These are phyloP conservation scores for Paraphaeosphaeria minitans DNA, from an alignment of 2,329 filamentous ascomycete genomes.

Conservation along the genomic window DNA sequence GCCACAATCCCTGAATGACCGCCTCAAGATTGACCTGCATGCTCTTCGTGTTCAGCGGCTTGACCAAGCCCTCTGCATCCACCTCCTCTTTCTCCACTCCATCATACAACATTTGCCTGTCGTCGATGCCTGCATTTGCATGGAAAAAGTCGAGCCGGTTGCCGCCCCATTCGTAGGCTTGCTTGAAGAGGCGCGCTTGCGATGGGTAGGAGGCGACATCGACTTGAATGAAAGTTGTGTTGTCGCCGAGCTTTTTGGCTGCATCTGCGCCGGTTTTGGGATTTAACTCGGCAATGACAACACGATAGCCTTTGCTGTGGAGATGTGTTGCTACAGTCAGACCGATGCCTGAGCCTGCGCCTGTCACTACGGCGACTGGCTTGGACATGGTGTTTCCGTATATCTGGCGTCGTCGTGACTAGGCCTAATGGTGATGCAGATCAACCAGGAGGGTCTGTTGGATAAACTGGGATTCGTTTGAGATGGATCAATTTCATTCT, in stretches of 20 bases:
- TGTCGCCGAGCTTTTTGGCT: slow-evolving; percentile 30
- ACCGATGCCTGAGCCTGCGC: slow-evolving; percentile 53
- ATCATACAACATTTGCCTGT: slow-evolving; percentile 47
- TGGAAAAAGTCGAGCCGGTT: slow-evolving; percentile 50
- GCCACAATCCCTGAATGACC: slow-evolving; percentile 50
- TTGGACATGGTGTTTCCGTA: slow-evolving; percentile 37
- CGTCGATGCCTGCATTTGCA: slow-evolving; percentile 52
- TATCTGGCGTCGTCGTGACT: neutral
- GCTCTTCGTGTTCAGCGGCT: slow-evolving; percentile 45
- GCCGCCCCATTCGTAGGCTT: slow-evolving; percentile 50
- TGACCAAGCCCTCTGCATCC: slow-evolving; percentile 44
- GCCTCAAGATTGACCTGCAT: slow-evolving; percentile 50
- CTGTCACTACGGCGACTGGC: slow-evolving; percentile 53
- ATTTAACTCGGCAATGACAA: slow-evolving; percentile 55
- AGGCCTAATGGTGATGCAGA: neutral
- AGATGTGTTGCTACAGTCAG: slow-evolving; percentile 52
- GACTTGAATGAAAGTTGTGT: slow-evolving; percentile 44
- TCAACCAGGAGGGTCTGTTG: neutral
- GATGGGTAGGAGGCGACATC: slow-evolving; percentile 50
- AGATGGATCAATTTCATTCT: neutral
- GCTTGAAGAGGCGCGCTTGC: slow-evolving; percentile 48
- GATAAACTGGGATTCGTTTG: neutral
- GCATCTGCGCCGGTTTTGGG: slow-evolving; percentile 31
- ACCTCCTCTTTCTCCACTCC: slow-evolving; percentile 32
- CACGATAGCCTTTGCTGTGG: slow-evolving; percentile 44